Conservation (phyloP, 805 yeast species). For the Schizosaccharomyces japonicus region DNA sequence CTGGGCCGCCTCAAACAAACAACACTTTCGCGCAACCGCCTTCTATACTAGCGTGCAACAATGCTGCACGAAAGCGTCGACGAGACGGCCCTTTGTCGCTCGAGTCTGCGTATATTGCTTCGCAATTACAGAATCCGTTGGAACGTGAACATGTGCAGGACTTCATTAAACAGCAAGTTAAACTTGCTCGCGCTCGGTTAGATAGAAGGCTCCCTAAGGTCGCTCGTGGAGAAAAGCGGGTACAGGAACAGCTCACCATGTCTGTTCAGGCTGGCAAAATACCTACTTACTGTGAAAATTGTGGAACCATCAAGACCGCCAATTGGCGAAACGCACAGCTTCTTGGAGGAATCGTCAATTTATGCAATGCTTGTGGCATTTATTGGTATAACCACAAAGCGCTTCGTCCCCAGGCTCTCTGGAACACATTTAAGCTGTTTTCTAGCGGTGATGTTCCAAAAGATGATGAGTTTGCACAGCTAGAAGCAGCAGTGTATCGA, state of each 20-base stretch:
- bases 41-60: too few relatives aligned
- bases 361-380: conserved; percentile 15
- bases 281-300: conserved; percentile 1
- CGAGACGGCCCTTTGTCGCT: not conserved
- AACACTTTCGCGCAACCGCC: too few relatives aligned
- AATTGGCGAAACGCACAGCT: not conserved
- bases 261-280: not conserved
- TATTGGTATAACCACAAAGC: conserved; percentile 11
- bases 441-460: not conserved
- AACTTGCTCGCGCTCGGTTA: not conserved
- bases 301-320: conserved; percentile 4
- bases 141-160: conserved; percentile 2
- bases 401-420: conserved; percentile 12
- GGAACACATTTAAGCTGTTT: conserved; percentile 7
- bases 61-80: not conserved
- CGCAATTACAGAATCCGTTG: not conserved
- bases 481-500: not conserved
- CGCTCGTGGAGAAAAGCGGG: not conserved
- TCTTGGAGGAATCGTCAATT: conserved; percentile 2
- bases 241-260: not conserved
- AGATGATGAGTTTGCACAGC: not conserved
- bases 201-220: not conserved
- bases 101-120: not conserved
- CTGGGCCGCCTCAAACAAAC: too few relatives aligned
- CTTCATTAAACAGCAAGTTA: not conserved